phyloP scores from a whole-genome alignment of 257 asterid genomes.

The Coffea eugenioides region DNA sequence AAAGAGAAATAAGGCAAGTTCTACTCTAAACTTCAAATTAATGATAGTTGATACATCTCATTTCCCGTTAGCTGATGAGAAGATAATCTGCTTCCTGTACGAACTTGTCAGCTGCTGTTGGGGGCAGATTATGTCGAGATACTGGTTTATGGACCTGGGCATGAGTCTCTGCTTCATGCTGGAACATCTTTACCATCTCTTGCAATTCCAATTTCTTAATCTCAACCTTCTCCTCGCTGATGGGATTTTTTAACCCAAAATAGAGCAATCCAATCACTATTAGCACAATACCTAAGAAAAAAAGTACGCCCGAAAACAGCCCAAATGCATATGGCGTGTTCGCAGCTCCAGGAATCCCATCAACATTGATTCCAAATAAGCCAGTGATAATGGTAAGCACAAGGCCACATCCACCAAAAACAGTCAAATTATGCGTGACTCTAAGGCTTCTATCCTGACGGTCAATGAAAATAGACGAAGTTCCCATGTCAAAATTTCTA shows the following conservation, averaged over 20 bases:
- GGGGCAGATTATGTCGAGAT: constrained; percentile 72
- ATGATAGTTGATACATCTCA: background rate
- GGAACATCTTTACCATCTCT: constrained; percentile 74
- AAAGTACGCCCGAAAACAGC: constrained; percentile 66
- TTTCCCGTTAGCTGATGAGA: constrained; percentile 38
- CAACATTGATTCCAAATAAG: constrained; percentile 90
- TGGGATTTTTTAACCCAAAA: constrained; percentile 75
- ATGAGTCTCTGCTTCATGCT: constrained; percentile 92
- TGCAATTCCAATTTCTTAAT: constrained; percentile 82
- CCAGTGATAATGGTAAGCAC: constrained; percentile 87
- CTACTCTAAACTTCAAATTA: background rate
- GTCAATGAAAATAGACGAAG: constrained; percentile 6
- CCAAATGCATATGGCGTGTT: constrained; percentile 85
- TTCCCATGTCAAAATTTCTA: background rate
- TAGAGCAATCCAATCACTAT: constrained; percentile 70
- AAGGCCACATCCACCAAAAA: constrained; percentile 97
- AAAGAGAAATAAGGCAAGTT: background rate
- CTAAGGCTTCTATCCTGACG: constrained; percentile 88
- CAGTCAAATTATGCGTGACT: constrained; percentile 83
- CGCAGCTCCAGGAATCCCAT: constrained; percentile 83
- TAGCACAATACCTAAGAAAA: constrained; percentile 53
- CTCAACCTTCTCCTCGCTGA: constrained; percentile 67
- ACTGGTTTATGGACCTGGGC: constrained; percentile 77
- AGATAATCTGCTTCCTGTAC: constrained; percentile 52
- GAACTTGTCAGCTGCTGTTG: constrained; percentile 77